Evolutionary conservation across 352 stramenopile species (phyloP).

Genomic region (Phytophthora europaea): DNA sequence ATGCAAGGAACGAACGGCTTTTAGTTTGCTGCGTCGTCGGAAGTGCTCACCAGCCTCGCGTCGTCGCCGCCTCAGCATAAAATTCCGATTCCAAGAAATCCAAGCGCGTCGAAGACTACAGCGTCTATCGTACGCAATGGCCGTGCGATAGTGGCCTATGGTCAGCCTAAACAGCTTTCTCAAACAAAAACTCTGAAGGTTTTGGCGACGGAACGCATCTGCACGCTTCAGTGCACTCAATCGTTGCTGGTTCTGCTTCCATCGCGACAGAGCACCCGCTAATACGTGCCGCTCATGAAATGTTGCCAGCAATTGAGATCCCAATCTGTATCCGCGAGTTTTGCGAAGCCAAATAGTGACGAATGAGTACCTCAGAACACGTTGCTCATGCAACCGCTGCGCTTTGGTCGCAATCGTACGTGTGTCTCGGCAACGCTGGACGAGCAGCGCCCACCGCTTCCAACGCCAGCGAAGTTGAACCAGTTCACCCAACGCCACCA

Average conservation of each 20-base stretch:
- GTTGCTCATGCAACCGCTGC: conserved; percentile 3
- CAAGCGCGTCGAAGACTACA: conserved; percentile 10
- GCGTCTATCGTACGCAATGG: conserved; percentile 16
- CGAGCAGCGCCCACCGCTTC: conserved; percentile 23
- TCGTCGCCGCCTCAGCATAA: conserved; percentile 10
- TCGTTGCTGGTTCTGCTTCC: conserved; percentile 20
- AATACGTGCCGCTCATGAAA: conserved; percentile 18
- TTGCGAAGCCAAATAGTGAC: conserved; percentile 32
- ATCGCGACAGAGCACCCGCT: conserved; percentile 8
- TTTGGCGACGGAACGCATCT: conserved; percentile 8
- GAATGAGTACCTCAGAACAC: conserved; percentile 16
- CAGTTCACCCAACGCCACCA: conserved; percentile 18
- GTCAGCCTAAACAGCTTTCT: conserved; percentile 12
- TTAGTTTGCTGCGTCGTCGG: conserved; percentile 13
- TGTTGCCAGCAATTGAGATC: conserved; percentile 3
- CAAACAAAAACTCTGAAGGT: conserved; percentile 14
- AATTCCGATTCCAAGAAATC: conserved; percentile 17
- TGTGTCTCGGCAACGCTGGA: background rate
- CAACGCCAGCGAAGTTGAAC: conserved; percentile 36
- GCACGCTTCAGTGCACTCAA: conserved; percentile 10
- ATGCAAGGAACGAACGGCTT: conserved; percentile 23
- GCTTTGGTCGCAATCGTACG: conserved; percentile 4
- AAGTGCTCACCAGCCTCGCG: conserved; percentile 26
- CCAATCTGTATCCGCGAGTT: conserved; percentile 27
- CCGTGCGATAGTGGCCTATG: conserved; percentile 10